Evolutionary conservation across 345 rosid species (phyloP), one percentile per base, ranked within the genome.

Genomic region (Syzygium aqueum): DNA sequence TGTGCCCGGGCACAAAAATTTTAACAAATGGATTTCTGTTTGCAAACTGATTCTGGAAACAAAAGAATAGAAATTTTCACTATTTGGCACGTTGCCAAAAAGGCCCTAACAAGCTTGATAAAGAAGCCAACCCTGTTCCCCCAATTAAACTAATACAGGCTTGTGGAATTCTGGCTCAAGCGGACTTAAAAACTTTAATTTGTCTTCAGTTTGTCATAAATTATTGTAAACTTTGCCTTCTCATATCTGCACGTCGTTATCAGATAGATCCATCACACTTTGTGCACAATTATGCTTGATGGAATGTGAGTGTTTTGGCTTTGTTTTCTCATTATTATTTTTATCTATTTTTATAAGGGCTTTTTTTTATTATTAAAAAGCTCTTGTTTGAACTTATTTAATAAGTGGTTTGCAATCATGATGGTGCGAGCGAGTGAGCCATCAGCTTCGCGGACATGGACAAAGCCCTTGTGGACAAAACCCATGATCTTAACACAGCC

Each of bases 371-470:
- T 40, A 61, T 59, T 40, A 67, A 90, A 93, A 93, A 93, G 94
- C 88, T 90, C 88, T 89, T 52, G 28, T 90, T 93, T 91, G 92
- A 93, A 90, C 90, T 89, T 92, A 87, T 89, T 90, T 89, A 86
- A 87, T 85, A 56, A 59, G 51, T 65, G 19, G 77, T 88, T 85
- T 50, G 86, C 89, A 89, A 92, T 90, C 93, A 92, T 73, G 82
- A 19, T 10, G 46, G 82, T 89, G 86, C 33, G 89, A 33, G 59
- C 49, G 51, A 85, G 22, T 2, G 86, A 88, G 85, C 83, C 84
- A 87, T 83, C 50, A 73, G 67, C 86, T 89, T 90, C 87, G 53
- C 88, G 40, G 56, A 77, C 54, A 30, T 65, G 51, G 77, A 63
- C 30, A 77, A 85, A 78, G 37, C 83, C 51, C 30, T 77, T 43